phyloP scores from a whole-genome alignment of 352 stramenopile genomes.

The Thalassiosira sp. region DNA sequence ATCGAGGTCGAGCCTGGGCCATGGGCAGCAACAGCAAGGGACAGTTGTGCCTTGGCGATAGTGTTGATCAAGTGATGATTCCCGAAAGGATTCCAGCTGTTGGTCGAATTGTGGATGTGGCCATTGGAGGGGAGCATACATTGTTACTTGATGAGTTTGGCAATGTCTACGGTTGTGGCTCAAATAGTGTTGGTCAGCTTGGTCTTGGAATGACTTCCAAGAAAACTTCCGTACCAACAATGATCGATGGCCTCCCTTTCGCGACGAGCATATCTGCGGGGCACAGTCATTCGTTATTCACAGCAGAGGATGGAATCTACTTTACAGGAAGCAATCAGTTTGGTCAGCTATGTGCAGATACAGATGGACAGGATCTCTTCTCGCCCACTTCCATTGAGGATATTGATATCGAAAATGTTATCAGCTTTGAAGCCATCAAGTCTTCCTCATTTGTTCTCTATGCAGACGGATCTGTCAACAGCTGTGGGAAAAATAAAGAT shows the following conservation, averaged over 20 bases:
- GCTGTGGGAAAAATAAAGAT: constrained; percentile 43
- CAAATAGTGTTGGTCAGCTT: constrained; percentile 37
- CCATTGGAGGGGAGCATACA: constrained; percentile 20
- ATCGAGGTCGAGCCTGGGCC: too few species aligned
- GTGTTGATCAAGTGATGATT: constrained; percentile 6
- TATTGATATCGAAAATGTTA: constrained; percentile 6
- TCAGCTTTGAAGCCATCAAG: constrained; percentile 30
- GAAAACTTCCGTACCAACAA: constrained; percentile 13
- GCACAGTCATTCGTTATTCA: constrained; percentile 44
- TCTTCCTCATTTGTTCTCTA: constrained; percentile 48
- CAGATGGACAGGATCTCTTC: constrained; percentile 13
- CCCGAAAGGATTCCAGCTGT: constrained; percentile 8
- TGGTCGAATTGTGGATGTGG: constrained; percentile 20
- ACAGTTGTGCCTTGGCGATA: too few species aligned
- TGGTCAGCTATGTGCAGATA: constrained; percentile 39
- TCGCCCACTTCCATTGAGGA: constrained; percentile 12
- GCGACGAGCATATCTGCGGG: constrained; percentile 45
- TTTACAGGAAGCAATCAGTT: constrained; percentile 51
- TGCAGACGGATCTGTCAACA: constrained; percentile 34
- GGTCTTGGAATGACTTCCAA: constrained; percentile 31
- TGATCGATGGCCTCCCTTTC: constrained; percentile 8
- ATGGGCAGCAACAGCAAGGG: constrained; percentile 11
- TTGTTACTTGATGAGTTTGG: constrained; percentile 19
- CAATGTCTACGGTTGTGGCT: constrained; percentile 21
- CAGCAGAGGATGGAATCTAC: constrained; percentile 31